Evolutionary conservation across 768 basidiomycete species (phyloP).

Genomic region (Lentinula edodes): DNA sequence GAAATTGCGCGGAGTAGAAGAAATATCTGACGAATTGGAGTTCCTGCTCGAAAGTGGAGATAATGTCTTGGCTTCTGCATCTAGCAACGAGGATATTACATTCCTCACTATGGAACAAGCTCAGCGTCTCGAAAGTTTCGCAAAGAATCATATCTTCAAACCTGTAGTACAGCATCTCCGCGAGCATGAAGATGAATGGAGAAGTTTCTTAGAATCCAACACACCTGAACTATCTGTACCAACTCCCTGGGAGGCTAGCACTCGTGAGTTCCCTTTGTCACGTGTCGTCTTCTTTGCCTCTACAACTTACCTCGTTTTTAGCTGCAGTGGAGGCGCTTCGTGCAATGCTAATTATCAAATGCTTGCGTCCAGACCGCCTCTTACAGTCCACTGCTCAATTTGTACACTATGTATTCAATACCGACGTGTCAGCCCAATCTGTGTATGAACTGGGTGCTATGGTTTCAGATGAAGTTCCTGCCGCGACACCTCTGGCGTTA

Average conservation of each 20-base stretch:
- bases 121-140: slow-evolving; percentile 62
- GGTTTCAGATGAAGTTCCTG: slow-evolving; percentile 73
- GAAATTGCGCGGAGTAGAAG: slow-evolving; percentile 74
- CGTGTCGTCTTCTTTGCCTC: background rate
- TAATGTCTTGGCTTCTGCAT: slow-evolving; percentile 35
- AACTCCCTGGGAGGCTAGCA: slow-evolving; percentile 70
- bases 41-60: slow-evolving; percentile 90
- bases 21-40: slow-evolving; percentile 81
- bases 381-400: slow-evolving; percentile 78
- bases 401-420: slow-evolving; percentile 70
- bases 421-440: slow-evolving; percentile 71
- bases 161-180: slow-evolving; percentile 61
- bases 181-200: slow-evolving; percentile 65
- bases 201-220: slow-evolving; percentile 58
- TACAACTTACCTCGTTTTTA: slow-evolving; percentile 21
- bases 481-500: slow-evolving; percentile 81
- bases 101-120: slow-evolving; percentile 65
- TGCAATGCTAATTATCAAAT: slow-evolving; percentile 76
- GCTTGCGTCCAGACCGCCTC: slow-evolving; percentile 88
- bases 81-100: slow-evolving; percentile 32
- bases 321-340: slow-evolving; percentile 75
- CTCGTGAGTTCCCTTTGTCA: slow-evolving; percentile 49
- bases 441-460: slow-evolving; percentile 72
- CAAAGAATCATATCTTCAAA: slow-evolving; percentile 72
- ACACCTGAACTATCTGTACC: slow-evolving; percentile 69